Evolutionary conservation across 108 stramenopile genomes (phyloP), one percentile per base, ranked within the genome.

Genomic region (Seminavis robusta): DNA sequence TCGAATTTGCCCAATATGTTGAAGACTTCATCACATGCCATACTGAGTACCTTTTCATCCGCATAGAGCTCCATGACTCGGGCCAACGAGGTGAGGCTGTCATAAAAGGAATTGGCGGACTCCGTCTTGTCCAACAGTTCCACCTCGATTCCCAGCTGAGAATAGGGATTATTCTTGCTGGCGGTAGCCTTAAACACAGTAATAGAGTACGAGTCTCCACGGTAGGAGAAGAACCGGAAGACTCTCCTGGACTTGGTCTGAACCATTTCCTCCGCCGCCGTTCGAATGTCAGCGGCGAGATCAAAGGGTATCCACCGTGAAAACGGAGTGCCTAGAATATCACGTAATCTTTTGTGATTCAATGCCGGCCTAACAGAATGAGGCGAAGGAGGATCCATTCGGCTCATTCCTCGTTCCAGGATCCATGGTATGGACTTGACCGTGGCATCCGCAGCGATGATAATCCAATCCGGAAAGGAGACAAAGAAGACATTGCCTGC

Each of bases 11-110:
- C 32, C 28, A 59, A 33, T 3, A 59, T n/a, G 4, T 47, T 47
- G 31, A 59, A 59, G 45, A 59, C 45, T 2, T 20, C 23, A 45
- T 59, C 58, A 47, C 58, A 59, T 9, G 58, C 58, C 2, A 16
- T 59, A 4, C 2, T 47, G 4, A 28, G 21, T 20, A 59, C 23
- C 3, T 8, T 32, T 26, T 59, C 58, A 3, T 47, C 17, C 6
- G 44, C 43, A 33, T 47, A 59, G 43, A 52, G 29, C 51, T 52
- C 51, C 51, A 52, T 34, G 33, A 52, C 34, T 5, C 33, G 31
- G 4, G 33, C 51, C 8, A 52, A 20, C 20, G 25, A 4, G 3
- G 29, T 28, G 33, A 52, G 33, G 13, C 33, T 52, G 3, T 24
- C 21, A 33, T 20, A 33, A 34, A 34, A 52, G 19, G 8, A 23